Evolutionary conservation across 78 protist genomes (phyloP).

Genomic region (Protostelium mycophagum): DNA sequence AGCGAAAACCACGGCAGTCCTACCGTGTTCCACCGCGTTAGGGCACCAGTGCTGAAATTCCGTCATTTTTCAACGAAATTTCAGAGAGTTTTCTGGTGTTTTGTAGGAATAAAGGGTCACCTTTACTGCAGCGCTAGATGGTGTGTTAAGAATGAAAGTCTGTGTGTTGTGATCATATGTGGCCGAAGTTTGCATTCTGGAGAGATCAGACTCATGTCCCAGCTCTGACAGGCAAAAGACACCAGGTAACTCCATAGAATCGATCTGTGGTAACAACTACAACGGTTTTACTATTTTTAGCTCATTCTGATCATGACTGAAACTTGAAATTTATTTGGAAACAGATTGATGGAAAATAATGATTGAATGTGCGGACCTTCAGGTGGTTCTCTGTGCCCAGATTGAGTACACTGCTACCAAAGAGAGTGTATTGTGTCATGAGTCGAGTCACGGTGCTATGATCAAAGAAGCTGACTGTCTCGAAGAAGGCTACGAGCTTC

Average conservation of each 20-base stretch:
- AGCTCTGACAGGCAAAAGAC: constrained; percentile 46
- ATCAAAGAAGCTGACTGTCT: not conserved
- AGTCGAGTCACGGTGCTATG: not conserved
- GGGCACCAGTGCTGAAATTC: constrained; percentile 70
- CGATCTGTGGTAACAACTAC: not conserved
- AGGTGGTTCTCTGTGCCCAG: constrained; percentile 64
- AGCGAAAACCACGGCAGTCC: constrained; percentile 56
- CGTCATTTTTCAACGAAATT: no score
- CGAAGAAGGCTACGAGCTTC: not conserved
- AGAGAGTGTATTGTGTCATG: constrained; percentile 42
- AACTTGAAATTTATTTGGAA: no score
- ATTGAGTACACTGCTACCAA: constrained; percentile 58
- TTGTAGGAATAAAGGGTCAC: not conserved
- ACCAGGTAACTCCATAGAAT: constrained; percentile 5
- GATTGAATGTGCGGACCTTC: not conserved
- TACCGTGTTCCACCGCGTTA: constrained; percentile 49
- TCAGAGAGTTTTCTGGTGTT: no score
- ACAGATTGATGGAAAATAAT: not conserved
- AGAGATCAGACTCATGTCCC: constrained; percentile 26
- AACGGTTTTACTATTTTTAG: not conserved
- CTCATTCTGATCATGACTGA: no score
- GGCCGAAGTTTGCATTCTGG: constrained; percentile 20
- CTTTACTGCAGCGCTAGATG: constrained; percentile 55
- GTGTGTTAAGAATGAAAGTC: constrained; percentile 55
- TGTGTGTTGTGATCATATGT: constrained; percentile 20